These are phyloP conservation scores for Sugiyamaella pinicola DNA, from an alignment of 1,139 yeast genomes.

Conservation along the genomic window DNA sequence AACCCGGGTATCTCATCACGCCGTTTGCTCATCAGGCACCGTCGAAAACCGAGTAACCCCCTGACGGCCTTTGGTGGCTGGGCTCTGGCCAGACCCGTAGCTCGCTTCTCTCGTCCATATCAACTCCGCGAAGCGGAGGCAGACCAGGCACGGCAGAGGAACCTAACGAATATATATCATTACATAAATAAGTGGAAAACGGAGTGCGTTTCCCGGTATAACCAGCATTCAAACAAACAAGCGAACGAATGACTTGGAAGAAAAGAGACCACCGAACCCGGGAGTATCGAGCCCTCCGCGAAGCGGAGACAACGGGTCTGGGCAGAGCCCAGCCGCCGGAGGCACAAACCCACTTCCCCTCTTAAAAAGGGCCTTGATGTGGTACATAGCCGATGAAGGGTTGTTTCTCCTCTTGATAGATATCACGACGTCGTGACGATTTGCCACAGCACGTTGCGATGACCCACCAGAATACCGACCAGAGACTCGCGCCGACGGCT, in stretches of 20 bases:
- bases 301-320: background rate
- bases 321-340: background rate
- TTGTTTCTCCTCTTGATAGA: constrained; percentile 37
- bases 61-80: too few species aligned
- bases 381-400: constrained; percentile 38
- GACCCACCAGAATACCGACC: constrained; percentile 46
- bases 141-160: background rate
- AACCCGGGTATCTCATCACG: constrained; percentile 9
- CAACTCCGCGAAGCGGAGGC: too few species aligned
- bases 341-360: background rate
- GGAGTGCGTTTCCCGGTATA: too few species aligned
- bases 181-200: constrained; percentile 1
- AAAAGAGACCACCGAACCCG: too few species aligned
- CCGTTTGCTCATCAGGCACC: constrained; percentile 6
- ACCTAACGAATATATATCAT: background rate
- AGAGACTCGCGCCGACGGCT: constrained; percentile 45
- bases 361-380: constrained; percentile 20
- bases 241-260: too few species aligned
- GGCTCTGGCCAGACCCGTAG: background rate
- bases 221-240: too few species aligned
- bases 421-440: constrained; percentile 32
- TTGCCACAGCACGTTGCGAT: constrained; percentile 48
- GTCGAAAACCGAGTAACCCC: too few species aligned
- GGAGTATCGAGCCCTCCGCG: background rate
- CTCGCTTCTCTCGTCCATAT: background rate